These are phyloP conservation scores for Tulasnella sp. DNA, from an alignment of 768 basidiomycete species.

Conservation along the genomic window DNA sequence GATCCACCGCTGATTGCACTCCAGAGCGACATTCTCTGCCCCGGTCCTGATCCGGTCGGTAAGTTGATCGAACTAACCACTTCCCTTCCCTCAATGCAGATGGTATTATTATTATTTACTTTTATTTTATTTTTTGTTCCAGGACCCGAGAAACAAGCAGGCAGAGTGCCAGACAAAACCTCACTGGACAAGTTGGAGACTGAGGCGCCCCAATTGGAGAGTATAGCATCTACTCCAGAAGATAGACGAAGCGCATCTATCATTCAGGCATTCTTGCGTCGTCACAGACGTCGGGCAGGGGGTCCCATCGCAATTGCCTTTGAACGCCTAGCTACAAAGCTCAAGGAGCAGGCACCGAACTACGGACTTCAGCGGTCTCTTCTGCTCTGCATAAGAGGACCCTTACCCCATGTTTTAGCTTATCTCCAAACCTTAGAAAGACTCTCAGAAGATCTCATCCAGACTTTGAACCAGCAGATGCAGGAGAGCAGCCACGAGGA, in stretches of 20 bases:
- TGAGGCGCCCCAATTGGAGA: background rate
- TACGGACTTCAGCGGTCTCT: background rate
- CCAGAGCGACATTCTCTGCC: background rate
- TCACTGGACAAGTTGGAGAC: background rate
- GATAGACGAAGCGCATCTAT: background rate
- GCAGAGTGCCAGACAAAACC: background rate
- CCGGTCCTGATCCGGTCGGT: background rate
- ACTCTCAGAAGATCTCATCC: background rate
- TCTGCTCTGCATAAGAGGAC: background rate
- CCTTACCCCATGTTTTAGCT: background rate
- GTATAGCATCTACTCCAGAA: background rate
- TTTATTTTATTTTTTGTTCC: background rate
- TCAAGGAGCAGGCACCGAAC: background rate
- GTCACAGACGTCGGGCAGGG: background rate
- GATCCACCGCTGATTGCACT: background rate
- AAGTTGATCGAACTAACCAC: background rate
- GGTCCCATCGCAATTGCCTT: background rate
- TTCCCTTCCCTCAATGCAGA: background rate
- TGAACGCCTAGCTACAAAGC: background rate
- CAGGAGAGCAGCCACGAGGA: background rate
- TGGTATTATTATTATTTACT: too few species aligned
- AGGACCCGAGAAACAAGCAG: background rate
- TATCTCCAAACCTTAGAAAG: background rate
- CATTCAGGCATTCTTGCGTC: conserved; percentile 4
- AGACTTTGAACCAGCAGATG: background rate